A percentile compares a stretch with the other conserved stretches of the same genome.
phyloP scores from a whole-genome alignment of 306 rosid genomes.

The Morella rubra region DNA sequence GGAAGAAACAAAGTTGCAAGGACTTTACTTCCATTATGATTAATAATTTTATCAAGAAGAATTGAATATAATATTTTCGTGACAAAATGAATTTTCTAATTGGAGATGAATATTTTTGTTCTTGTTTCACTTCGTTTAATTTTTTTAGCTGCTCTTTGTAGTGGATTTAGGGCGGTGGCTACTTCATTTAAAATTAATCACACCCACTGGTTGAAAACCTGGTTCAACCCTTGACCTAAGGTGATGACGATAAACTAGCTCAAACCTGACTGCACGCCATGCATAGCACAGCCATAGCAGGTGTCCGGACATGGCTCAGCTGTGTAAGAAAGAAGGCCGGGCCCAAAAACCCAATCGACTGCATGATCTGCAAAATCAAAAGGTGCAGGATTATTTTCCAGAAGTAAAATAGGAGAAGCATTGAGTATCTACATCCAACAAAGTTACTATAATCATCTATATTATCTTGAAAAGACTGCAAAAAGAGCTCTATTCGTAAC shows the following conservation, averaged over 20 bases:
- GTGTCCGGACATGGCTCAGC: constrained; percentile 75
- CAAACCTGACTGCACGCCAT: constrained; percentile 98
- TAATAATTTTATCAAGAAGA: not conserved
- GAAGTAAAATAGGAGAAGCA: constrained; percentile 6
- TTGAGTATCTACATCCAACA: not conserved
- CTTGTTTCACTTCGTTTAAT: not conserved
- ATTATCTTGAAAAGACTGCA: constrained; percentile 10
- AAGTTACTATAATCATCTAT: not conserved
- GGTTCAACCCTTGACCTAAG: not conserved
- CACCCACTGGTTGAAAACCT: not conserved
- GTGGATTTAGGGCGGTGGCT: not conserved
- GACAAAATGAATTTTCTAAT: not conserved
- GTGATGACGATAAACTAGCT: constrained; percentile 19
- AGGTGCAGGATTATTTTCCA: constrained; percentile 11
- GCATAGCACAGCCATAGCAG: constrained; percentile 82
- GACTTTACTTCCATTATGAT: not conserved
- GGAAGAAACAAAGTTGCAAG: no score
- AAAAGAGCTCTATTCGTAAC: constrained; percentile 9
- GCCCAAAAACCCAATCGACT: constrained; percentile 85
- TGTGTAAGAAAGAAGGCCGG: constrained; percentile 91
- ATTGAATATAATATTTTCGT: not conserved
- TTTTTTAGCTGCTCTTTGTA: not conserved
- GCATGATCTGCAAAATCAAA: constrained; percentile 77
- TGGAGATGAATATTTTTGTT: not conserved
- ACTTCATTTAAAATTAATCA: not conserved